Percentiles rank a stretch among this genome's conserved stretches.
These are phyloP conservation scores for Cardamine occulta DNA, from an alignment of 345 rosid genomes.

Conservation along the genomic window DNA sequence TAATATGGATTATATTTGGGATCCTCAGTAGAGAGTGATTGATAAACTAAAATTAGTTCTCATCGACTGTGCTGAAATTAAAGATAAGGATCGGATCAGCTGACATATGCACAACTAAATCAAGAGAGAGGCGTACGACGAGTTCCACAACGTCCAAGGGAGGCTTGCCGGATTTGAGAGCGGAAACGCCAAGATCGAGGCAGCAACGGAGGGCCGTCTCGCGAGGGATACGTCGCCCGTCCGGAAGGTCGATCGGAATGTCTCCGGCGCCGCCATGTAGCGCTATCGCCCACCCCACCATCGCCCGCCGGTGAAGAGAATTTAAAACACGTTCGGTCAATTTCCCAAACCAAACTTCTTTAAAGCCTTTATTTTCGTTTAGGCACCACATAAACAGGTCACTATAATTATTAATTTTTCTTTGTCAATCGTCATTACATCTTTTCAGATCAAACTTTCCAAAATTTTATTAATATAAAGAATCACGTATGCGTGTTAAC, in stretches of 20 bases:
- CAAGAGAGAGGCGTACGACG: slow-evolving; percentile 57
- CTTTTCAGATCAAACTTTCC: too few species aligned
- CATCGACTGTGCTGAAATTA: neutral
- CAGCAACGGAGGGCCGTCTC: slow-evolving; percentile 85
- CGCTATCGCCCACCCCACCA: slow-evolving; percentile 93
- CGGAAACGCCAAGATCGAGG: slow-evolving; percentile 77
- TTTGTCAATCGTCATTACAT: too few species aligned
- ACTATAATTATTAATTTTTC: too few species aligned
- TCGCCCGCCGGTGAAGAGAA: neutral
- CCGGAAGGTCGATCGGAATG: slow-evolving; percentile 54
- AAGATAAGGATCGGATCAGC: neutral
- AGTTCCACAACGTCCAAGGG: slow-evolving; percentile 92
- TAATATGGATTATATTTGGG: neutral
- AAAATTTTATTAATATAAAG: too few species aligned
- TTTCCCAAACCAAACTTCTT: neutral
- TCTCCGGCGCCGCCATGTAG: slow-evolving; percentile 93
- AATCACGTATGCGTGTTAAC: neutral
- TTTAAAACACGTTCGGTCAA: neutral
- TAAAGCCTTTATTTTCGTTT: neutral
- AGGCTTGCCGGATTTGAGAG: slow-evolving; percentile 65
- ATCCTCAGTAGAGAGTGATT: too few species aligned
- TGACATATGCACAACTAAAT: neutral
- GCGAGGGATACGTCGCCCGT: slow-evolving; percentile 71
- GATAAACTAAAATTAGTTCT: too few species aligned
- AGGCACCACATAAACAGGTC: too few species aligned